These are phyloP conservation scores for Lachancea fermentati DNA, from an alignment of 805 yeast genomes.

Conservation along the genomic window DNA sequence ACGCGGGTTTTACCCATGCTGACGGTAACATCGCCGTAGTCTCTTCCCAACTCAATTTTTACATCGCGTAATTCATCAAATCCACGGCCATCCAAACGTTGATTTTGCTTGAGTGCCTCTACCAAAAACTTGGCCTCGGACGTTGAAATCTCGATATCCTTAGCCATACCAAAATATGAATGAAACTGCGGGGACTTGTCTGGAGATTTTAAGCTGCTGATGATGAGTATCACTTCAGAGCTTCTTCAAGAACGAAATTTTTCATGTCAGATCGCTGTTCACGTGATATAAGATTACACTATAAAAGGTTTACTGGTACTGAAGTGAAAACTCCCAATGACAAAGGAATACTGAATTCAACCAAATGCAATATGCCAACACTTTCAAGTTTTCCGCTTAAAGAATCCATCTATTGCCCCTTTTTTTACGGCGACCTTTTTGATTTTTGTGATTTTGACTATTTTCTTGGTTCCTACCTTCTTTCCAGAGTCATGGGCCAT, in stretches of 20 bases:
- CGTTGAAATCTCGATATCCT: slow-evolving; percentile 53
- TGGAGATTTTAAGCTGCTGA: no score
- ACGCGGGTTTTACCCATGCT: slow-evolving; percentile 62
- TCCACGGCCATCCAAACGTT: slow-evolving; percentile 66
- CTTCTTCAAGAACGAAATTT: no score
- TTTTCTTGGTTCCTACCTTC: slow-evolving; percentile 17
- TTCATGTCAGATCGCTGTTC: background rate
- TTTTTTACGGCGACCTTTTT: slow-evolving; percentile 46
- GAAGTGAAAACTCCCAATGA: background rate
- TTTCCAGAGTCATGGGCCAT: slow-evolving; percentile 16
- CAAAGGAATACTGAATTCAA: background rate
- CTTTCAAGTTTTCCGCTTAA: slow-evolving; percentile 36
- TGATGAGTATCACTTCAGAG: no score
- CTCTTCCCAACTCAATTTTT: slow-evolving; percentile 57
- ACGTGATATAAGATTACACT: no score
- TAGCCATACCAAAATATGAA: slow-evolving; percentile 41
- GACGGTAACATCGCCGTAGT: slow-evolving; percentile 78
- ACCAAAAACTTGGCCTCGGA: slow-evolving; percentile 60
- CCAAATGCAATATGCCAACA: background rate
- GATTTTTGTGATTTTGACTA: slow-evolving; percentile 20
- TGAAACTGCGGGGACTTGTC: background rate
- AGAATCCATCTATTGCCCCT: slow-evolving; percentile 69
- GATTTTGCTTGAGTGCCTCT: slow-evolving; percentile 55
- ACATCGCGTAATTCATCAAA: slow-evolving; percentile 61
- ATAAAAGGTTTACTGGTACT: no score